phyloP scores from a whole-genome alignment of 441 rosid genomes.

The Pelargonium fulgidum region DNA sequence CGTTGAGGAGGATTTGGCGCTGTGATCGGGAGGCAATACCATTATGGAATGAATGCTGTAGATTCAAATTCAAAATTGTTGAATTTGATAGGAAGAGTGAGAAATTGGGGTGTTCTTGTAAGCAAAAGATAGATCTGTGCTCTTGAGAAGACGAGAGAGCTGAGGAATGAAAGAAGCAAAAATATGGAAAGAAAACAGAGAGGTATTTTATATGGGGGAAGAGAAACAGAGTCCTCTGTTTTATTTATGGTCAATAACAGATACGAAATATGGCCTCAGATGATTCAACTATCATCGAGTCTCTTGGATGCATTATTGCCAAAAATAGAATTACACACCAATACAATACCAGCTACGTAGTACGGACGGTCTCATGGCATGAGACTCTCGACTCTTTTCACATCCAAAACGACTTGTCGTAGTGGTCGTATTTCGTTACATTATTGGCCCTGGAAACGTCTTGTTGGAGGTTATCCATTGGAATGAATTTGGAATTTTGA shows the following conservation, averaged over 20 bases:
- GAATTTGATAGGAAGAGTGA: not conserved
- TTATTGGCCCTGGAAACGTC: no score
- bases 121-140: no score
- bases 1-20: not conserved
- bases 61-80: not conserved
- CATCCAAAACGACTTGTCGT: no score
- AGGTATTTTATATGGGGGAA: not conserved
- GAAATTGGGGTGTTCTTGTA: not conserved
- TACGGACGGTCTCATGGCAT: no score
- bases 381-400: no score
- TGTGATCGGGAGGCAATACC: not conserved
- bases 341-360: no score
- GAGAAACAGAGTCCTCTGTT: slow-evolving; percentile 6
- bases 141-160: no score
- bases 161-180: no score
- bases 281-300: slow-evolving; percentile 1
- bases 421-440: no score
- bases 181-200: not conserved
- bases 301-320: not conserved
- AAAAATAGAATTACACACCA: not conserved
- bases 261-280: not conserved
- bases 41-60: not conserved
- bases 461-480: no score
- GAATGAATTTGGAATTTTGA: no score
- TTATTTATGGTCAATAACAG: not conserved